Conservation (phyloP, 2,329 filamentous ascomycete genomes). For the Ascochyta koolunga region DNA sequence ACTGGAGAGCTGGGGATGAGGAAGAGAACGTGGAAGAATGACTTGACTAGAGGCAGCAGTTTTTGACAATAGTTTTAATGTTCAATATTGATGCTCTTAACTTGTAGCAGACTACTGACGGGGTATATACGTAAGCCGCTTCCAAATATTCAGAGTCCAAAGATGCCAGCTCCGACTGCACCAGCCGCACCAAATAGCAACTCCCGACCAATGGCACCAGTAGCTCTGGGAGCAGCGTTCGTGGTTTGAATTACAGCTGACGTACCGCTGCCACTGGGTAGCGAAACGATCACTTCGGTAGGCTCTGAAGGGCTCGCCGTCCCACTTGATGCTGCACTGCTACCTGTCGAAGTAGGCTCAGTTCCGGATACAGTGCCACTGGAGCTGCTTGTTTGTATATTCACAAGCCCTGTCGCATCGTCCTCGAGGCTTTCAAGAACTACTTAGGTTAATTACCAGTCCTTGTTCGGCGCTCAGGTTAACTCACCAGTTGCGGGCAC, state of each 20-base stretch:
- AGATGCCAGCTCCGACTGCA: slow-evolving; percentile 11
- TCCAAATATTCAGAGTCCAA: not conserved
- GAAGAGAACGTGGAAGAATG: slow-evolving; percentile 27
- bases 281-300: not conserved
- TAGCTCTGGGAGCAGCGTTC: slow-evolving; percentile 3
- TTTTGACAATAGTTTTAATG: slow-evolving; percentile 22
- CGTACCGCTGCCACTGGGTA: not conserved
- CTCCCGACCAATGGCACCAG: slow-evolving; percentile 3
- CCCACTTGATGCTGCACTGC: not conserved
- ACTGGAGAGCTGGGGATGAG: slow-evolving; percentile 5
- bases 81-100: not conserved
- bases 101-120: too few relatives aligned
- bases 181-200: slow-evolving; percentile 17
- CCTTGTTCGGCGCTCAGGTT: not conserved
- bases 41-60: slow-evolving; percentile 35
- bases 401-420: slow-evolving; percentile 8
- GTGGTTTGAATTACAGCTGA: not conserved
- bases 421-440: slow-evolving; percentile 7
- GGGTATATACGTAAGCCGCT: too few relatives aligned
- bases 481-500: slow-evolving; percentile 10
- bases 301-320: not conserved
- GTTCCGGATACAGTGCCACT: not conserved
- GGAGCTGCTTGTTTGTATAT: slow-evolving; percentile 1
- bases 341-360: not conserved
- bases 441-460: not conserved